These are phyloP conservation scores for Fusarium sp. DNA, from an alignment of 2,329 filamentous ascomycete genomes.

Conservation along the genomic window DNA sequence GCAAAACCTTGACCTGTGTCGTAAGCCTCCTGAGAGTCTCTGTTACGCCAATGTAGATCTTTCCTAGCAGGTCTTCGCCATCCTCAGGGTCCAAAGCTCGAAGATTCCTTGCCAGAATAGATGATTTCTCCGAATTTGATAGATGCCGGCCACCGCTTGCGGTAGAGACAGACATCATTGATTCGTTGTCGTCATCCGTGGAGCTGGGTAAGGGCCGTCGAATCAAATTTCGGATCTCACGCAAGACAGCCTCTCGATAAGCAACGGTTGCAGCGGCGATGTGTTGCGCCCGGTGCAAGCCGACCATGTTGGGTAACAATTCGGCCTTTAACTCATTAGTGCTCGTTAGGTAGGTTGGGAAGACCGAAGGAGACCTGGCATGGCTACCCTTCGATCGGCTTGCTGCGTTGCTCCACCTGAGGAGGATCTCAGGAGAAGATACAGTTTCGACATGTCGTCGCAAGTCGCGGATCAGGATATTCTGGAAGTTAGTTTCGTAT, in stretches of 20 bases:
- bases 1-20: conserved; percentile 92
- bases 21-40: conserved; percentile 88
- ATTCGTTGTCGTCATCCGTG: conserved; percentile 93
- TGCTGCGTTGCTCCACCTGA: conserved; percentile 85
- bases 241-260: conserved; percentile 85
- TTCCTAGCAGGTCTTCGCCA: conserved; percentile 84
- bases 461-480: conserved; percentile 82
- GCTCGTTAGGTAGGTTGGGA: conserved; percentile 83
- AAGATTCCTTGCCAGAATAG: conserved; percentile 87
- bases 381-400: conserved; percentile 78
- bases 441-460: conserved; percentile 83
- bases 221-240: conserved; percentile 89
- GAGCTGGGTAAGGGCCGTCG: conserved; percentile 89
- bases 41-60: conserved; percentile 87
- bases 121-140: conserved; percentile 89
- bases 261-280: conserved; percentile 84
- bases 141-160: conserved; percentile 74
- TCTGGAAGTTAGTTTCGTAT: conserved; percentile 85
- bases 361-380: conserved; percentile 73
- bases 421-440: conserved; percentile 78
- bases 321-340: conserved; percentile 78
- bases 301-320: conserved; percentile 78
- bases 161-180: conserved; percentile 87
- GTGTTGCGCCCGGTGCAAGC: conserved; percentile 84
- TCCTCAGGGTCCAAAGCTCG: conserved; percentile 85